These are phyloP conservation scores for Mrakia gelida DNA, from an alignment of 768 basidiomycete species.

Conservation along the genomic window DNA sequence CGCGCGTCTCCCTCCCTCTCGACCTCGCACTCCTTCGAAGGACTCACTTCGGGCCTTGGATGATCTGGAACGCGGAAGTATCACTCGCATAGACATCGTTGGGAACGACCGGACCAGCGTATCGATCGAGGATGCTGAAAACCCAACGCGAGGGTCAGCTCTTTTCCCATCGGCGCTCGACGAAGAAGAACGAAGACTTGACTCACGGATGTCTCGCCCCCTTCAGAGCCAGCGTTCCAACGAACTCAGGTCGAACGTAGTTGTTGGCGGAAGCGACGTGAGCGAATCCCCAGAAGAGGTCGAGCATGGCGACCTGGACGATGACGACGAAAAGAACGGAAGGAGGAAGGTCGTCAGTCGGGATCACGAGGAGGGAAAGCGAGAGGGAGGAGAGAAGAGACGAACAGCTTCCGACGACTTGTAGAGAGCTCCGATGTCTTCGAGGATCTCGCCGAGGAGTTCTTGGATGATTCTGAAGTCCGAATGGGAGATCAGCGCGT, in stretches of 20 bases:
- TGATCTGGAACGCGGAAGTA: constrained; percentile 79
- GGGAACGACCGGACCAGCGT: constrained; percentile 61
- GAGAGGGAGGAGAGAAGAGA: neutral
- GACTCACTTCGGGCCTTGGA: constrained; percentile 68
- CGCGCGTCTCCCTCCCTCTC: neutral
- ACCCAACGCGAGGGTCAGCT: neutral
- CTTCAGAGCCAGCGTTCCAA: constrained; percentile 82
- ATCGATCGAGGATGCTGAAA: constrained; percentile 28
- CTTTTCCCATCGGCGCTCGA: too few species aligned
- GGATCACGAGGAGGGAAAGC: neutral
- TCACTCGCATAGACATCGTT: constrained; percentile 83
- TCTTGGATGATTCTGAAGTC: constrained; percentile 69
- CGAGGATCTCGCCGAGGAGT: constrained; percentile 64
- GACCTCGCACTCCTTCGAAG: neutral
- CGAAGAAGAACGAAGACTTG: neutral
- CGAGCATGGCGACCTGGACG: constrained; percentile 71
- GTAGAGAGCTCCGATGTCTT: constrained; percentile 68
- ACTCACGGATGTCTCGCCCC: constrained; percentile 70
- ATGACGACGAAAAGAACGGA: neutral
- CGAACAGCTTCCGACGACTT: constrained; percentile 82
- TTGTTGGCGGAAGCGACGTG: constrained; percentile 70
- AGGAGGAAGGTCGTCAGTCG: neutral
- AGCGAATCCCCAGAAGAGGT: constrained; percentile 86
- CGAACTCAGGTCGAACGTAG: constrained; percentile 72
- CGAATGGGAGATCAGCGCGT: neutral